Evolutionary conservation across 148 eudicot species (phyloP), one percentile per base, ranked within the genome.

Genomic region (Rhododendron ferrugineum): DNA sequence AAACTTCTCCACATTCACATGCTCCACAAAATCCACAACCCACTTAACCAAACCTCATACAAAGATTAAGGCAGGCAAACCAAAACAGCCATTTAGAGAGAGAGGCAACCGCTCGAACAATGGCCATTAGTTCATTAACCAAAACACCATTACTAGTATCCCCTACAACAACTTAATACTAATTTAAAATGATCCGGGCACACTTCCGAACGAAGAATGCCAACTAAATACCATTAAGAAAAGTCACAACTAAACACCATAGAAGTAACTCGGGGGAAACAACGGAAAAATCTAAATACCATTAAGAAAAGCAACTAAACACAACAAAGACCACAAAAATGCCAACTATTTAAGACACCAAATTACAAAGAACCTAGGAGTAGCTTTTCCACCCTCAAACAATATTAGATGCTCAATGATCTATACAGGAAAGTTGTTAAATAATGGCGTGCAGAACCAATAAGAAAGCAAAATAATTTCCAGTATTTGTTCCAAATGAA

Each of bases 261-360:
- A 36, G 37, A 74, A 16, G 23, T 74, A 37, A 74, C 11, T 5
- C 11, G 0, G 78, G 78, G 26, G 64, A 20, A 58, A 20, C 20
- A 58, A 20, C 5, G 23, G n/a, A 22, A 32, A 34, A 34, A 73
- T n/a, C 22, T 73, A 15, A 73, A 73, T 32, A 73, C 77, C 77
- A 5, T 73, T n/a, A 2, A 11, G 36, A 36, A 6, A 1, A 30
- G 20, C 40, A 74, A 74, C 78, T 14, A 16, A 37, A 74, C 78
- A 74, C 47, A 14, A 73, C 78, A 74, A 20, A 74, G 78, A 75
- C 44, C 79, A 75, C 49, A 75, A 75, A 74, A 74, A 40, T 74
- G 22, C 78, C 22, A 4, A 30, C 37, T 28, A 26, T 26, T 8
- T 66, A 66, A 66, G 34, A 66, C 34, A 26, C 72, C 72, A n/a